phyloP scores from a whole-genome alignment of 257 asterid species.

The Petrea volubilis region DNA sequence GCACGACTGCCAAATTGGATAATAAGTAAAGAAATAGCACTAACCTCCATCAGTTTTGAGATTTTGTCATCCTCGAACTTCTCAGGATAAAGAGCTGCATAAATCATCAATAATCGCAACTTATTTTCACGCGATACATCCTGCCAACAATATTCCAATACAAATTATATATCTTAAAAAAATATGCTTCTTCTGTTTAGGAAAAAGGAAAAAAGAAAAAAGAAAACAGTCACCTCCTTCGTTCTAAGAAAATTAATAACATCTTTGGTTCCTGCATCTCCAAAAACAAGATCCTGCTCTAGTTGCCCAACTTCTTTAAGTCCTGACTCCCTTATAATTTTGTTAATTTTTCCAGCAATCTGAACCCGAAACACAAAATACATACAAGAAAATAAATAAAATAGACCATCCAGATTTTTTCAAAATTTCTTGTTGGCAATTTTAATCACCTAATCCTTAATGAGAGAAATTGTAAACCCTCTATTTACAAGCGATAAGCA shows the following conservation, averaged over 20 bases:
- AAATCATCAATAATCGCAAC: conserved; percentile 93
- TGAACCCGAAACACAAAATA: conserved; percentile 33
- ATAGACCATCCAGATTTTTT: neutral
- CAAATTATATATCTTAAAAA: conserved; percentile 5
- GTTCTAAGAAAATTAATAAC: conserved; percentile 78
- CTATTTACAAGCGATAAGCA: neutral
- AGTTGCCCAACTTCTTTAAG: conserved; percentile 93
- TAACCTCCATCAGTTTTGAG: conserved; percentile 89
- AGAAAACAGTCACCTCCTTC: conserved; percentile 55
- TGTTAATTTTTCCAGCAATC: conserved; percentile 94
- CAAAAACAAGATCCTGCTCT: conserved; percentile 98
- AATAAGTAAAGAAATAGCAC: neutral
- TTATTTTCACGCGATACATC: conserved; percentile 84
- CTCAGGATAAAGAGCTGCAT: conserved; percentile 93
- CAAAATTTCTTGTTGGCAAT: neutral
- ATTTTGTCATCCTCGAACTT: conserved; percentile 90
- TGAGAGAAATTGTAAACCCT: neutral
- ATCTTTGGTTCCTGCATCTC: conserved; percentile 97
- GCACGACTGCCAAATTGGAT: neutral
- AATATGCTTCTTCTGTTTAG: neutral
- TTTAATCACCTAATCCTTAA: neutral
- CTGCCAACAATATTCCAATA: conserved; percentile 47
- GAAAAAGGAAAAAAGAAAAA: conserved; percentile 14
- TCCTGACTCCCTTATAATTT: conserved; percentile 72
- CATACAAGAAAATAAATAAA: neutral